Percentiles rank a stretch among this genome's conserved stretches.
Conservation (phyloP, 495 filamentous ascomycete genomes). For the Podospora appendiculata region DNA sequence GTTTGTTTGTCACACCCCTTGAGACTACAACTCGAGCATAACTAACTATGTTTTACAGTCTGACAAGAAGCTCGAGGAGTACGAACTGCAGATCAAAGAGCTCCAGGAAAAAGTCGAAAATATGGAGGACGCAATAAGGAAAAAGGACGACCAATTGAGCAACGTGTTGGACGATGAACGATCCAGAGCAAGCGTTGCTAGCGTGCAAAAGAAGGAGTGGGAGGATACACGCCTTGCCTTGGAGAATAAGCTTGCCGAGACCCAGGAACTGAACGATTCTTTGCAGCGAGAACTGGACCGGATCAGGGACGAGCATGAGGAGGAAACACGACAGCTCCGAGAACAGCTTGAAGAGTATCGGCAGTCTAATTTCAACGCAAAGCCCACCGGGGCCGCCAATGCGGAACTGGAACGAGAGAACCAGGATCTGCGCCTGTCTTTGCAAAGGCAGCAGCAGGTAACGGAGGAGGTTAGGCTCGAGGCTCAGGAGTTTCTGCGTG, state of each 20-base stretch:
- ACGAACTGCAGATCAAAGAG: conserved; percentile 66
- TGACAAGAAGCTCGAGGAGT: conserved; percentile 66
- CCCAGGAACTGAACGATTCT: conserved; percentile 67
- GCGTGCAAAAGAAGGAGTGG: conserved; percentile 61
- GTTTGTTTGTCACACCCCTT: conserved; percentile 30
- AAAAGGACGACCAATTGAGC: conserved; percentile 41
- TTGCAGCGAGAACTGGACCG: conserved; percentile 71
- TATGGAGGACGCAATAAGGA: conserved; percentile 54
- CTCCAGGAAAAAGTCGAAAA: conserved; percentile 66
- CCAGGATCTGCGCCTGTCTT: conserved; percentile 57
- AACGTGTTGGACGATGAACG: conserved; percentile 34
- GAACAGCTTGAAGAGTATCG: conserved; percentile 53
- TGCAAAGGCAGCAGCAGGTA: conserved; percentile 70
- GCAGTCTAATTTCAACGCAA: conserved; percentile 15
- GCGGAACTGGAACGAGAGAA: conserved; percentile 65
- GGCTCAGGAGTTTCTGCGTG: conserved; percentile 72
- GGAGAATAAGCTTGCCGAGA: conserved; percentile 70
- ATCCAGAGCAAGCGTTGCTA: conserved; percentile 35
- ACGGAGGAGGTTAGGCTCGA: conserved; percentile 84
- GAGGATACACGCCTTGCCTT: conserved; percentile 62
- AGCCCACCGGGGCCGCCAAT: conserved; percentile 29
- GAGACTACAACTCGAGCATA: neutral
- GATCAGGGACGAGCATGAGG: conserved; percentile 57
- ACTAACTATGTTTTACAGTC: conserved; percentile 28
- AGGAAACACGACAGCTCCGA: conserved; percentile 54